These are phyloP conservation scores for Serendipita vermifera DNA, from an alignment of 768 basidiomycete species.

Conservation along the genomic window DNA sequence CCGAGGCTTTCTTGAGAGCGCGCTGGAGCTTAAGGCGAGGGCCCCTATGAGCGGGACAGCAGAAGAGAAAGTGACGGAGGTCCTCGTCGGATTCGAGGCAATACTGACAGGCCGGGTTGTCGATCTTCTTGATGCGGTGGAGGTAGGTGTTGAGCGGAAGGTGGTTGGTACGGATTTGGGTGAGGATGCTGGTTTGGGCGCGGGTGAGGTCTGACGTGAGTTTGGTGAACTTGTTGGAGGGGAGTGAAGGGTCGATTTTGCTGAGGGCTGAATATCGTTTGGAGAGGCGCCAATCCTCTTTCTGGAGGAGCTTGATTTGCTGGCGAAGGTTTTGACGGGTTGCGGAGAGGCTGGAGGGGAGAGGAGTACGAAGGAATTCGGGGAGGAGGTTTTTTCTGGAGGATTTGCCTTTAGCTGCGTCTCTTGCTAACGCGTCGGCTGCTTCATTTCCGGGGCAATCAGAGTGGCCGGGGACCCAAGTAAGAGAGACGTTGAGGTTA, in stretches of 20 bases:
- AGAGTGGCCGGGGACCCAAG: constrained; percentile 15
- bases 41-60: not conserved
- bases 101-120: not conserved
- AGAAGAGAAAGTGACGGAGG: not conserved
- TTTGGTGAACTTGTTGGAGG: not conserved
- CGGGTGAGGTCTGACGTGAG: not conserved
- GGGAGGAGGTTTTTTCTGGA: not conserved
- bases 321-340: constrained; percentile 8
- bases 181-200: not conserved
- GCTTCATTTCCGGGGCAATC: constrained; percentile 13
- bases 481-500: not conserved
- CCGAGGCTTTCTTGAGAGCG: not conserved
- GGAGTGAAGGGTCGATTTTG: not conserved
- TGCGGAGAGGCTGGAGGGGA: constrained; percentile 17
- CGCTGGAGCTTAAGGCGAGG: not conserved
- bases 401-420: constrained; percentile 10
- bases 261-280: not conserved
- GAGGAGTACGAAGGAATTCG: not conserved
- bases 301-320: not conserved
- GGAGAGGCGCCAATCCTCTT: not conserved
- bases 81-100: not conserved
- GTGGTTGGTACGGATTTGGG: not conserved
- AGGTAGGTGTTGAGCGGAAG: not conserved
- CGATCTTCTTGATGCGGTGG: not conserved
- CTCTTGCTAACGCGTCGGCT: constrained; percentile 12